These are phyloP conservation scores for Capsicum baccatum DNA, from an alignment of 257 asterid species.

Conservation along the genomic window DNA sequence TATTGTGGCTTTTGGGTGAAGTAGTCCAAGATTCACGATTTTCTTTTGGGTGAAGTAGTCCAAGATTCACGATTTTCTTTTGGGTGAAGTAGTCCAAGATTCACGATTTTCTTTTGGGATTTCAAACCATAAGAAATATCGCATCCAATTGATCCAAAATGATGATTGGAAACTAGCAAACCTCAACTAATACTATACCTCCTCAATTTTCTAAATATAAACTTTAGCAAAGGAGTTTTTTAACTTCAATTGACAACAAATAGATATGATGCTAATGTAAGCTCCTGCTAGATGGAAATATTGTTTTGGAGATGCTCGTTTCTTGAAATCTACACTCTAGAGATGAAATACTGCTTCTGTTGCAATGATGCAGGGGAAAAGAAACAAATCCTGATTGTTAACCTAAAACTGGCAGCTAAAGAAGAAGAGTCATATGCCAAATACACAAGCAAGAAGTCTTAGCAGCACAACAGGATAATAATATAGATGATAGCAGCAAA, in stretches of 20 bases:
- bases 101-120: neutral
- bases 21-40: neutral
- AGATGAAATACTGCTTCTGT: neutral
- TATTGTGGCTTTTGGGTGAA: neutral
- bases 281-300: neutral
- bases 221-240: neutral
- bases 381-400: neutral
- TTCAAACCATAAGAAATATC: neutral
- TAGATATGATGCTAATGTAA: neutral
- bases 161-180: neutral
- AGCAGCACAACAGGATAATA: conserved; percentile 8
- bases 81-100: neutral
- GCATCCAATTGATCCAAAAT: neutral
- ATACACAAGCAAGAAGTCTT: conserved; percentile 17
- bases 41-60: neutral
- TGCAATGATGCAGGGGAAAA: conserved; percentile 1
- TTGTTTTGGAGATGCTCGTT: neutral
- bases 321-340: neutral
- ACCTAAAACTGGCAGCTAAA: neutral
- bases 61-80: neutral
- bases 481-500: neutral
- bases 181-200: conserved; percentile 4
- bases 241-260: neutral
- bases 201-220: neutral
- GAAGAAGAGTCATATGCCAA: neutral